A percentile compares a stretch with the other conserved stretches of the same genome.
Conservation (phyloP, 176 grass and related monocot genomes). For the Triticum aestivum region DNA sequence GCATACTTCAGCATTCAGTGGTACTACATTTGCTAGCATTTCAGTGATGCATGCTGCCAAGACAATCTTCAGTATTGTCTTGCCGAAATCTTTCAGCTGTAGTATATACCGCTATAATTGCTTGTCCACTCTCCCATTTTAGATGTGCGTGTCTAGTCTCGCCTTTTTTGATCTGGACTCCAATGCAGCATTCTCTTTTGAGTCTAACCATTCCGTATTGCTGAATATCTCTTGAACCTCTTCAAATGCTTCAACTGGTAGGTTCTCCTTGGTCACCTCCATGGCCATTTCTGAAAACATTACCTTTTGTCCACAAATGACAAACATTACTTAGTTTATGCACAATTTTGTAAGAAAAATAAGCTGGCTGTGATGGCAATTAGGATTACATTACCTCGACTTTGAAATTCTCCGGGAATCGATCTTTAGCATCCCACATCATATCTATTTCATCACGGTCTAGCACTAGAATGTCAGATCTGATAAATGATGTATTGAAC, state of each 20-base stretch:
- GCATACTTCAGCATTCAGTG: too few relatives aligned
- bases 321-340: slow-evolving; percentile 10
- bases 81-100: too few relatives aligned
- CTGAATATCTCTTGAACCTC: slow-evolving; percentile 12
- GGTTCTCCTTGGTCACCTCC: slow-evolving; percentile 17
- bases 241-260: slow-evolving; percentile 80
- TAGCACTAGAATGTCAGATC: slow-evolving; percentile 80
- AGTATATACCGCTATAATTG: too few relatives aligned
- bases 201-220: slow-evolving; percentile 78
- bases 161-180: too few relatives aligned
- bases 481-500: slow-evolving; percentile 94
- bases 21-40: too few relatives aligned
- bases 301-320: slow-evolving; percentile 47
- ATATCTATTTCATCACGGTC: slow-evolving; percentile 82
- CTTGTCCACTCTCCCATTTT: neutral
- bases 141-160: too few relatives aligned
- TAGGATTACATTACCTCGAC: slow-evolving; percentile 53
- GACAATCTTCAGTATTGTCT: too few relatives aligned
- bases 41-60: too few relatives aligned
- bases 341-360: neutral
- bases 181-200: slow-evolving; percentile 49
- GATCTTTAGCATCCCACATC: slow-evolving; percentile 75
- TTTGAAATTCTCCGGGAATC: slow-evolving; percentile 71
- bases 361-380: slow-evolving; percentile 10
- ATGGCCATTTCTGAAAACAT: slow-evolving; percentile 78